Evolutionary conservation across 306 rosid species (phyloP), one percentile per base, ranked within the genome.

Genomic region (Casuarina glauca): DNA sequence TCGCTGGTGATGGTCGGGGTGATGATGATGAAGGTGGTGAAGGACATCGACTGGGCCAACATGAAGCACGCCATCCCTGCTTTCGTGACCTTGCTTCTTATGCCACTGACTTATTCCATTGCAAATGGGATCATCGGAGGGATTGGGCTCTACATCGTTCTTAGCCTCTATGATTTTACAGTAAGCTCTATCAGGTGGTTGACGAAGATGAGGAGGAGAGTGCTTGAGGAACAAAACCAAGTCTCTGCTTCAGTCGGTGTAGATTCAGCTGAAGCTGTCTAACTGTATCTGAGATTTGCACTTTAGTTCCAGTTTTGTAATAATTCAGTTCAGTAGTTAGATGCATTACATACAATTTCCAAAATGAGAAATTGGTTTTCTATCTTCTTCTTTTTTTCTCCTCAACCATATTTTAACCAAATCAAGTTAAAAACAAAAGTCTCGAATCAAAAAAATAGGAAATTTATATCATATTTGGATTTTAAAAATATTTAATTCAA

Each of bases 21-120:
- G 75, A 93, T 93, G 96, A 95, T 88, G 99, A 93, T 93, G 96
- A 93, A 85, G 84, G 96, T 86, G 75, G 97, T 91, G 82, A 91
- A 84, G 88, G 96, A 93, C 74, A 90, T 95, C n/a, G 84, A 95
- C 3, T 95, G 99, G 98, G 83, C 2, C 1, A 80, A 91, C 53
- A 79, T 79, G 70, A 93, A 87, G 70, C 93, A 86, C 1, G 91
- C 97, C 5, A 91, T 78, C 45, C 96, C 99, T 39, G 99, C 96
- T 50, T 95, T 95, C 77, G 81, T 87, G 10, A 91, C 96, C 42
- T 87, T 95, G 85, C 53, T 93, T 45, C 82, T 95, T 3, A 95
- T 95, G 99, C 99, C 99, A 36, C 83, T 93, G 1, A 95, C 97
- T 12, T 95, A 89, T 61, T 95, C 99, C 60, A 95, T 95, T 48